Evolutionary conservation across 805 yeast genomes (phyloP).

Genomic region (Saccharomycopsis javanensis): DNA sequence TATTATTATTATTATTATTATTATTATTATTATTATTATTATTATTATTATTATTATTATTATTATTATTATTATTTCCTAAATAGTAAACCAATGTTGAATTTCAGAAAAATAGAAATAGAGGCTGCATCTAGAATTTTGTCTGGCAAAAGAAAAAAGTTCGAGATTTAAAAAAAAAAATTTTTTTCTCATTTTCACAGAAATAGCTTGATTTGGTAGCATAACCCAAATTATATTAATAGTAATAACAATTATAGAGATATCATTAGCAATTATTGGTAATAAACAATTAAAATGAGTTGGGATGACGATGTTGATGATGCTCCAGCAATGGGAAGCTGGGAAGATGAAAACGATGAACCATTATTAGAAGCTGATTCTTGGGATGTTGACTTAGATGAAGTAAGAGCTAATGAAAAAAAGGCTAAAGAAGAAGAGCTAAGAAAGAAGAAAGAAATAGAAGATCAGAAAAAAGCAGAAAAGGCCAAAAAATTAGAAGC

Average conservation of each 20-base stretch:
- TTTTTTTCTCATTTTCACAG: no score
- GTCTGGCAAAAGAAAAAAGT: not conserved
- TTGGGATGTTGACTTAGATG: slow-evolving; percentile 83
- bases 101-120: no score
- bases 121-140: not conserved
- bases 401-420: slow-evolving; percentile 30
- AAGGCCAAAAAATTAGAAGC: slow-evolving; percentile 25
- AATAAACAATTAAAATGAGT: not conserved
- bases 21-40: no score
- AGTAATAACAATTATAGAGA: not conserved
- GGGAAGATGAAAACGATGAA: slow-evolving; percentile 75
- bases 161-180: not conserved
- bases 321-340: slow-evolving; percentile 51
- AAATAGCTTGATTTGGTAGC: not conserved
- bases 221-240: no score
- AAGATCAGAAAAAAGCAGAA: slow-evolving; percentile 38
- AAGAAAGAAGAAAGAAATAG: slow-evolving; percentile 28
- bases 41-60: no score
- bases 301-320: slow-evolving; percentile 20
- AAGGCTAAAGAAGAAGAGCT: slow-evolving; percentile 29
- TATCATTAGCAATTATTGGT: no score
- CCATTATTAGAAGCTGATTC: slow-evolving; percentile 59
- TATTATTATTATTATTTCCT: not conserved
- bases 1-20: no score
- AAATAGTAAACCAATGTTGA: not conserved